Evolutionary conservation across 768 basidiomycete genomes (phyloP).

Genomic region (Pholiota molesta): DNA sequence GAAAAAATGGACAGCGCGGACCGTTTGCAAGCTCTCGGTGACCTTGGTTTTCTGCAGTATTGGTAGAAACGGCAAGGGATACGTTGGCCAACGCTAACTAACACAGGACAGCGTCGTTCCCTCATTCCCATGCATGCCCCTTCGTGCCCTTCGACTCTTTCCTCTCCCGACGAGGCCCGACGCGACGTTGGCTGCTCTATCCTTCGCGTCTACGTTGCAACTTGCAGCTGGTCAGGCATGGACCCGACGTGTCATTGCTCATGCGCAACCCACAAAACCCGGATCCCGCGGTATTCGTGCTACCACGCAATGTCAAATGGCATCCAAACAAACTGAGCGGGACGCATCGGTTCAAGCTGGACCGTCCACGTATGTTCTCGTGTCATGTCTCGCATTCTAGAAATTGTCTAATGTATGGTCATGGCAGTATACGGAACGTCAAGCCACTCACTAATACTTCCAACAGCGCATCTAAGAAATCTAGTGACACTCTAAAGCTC

Average conservation of each 20-base stretch:
- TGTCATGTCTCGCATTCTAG: background rate
- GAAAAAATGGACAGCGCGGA: slow-evolving; percentile 1
- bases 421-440: background rate
- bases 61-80: background rate
- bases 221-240: slow-evolving; percentile 56
- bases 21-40: background rate
- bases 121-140: slow-evolving; percentile 52
- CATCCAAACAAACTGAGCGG: slow-evolving; percentile 10
- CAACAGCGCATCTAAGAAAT: background rate
- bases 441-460: background rate
- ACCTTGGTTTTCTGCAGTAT: slow-evolving; percentile 43
- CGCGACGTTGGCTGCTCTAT: slow-evolving; percentile 22
- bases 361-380: slow-evolving; percentile 14
- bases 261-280: slow-evolving; percentile 9
- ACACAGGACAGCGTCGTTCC: slow-evolving; percentile 12
- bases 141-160: slow-evolving; percentile 43
- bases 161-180: slow-evolving; percentile 22
- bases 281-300: slow-evolving; percentile 11
- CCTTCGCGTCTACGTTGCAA: slow-evolving; percentile 46
- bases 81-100: background rate
- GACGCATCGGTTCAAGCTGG: slow-evolving; percentile 8
- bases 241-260: slow-evolving; percentile 27
- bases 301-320: slow-evolving; percentile 8
- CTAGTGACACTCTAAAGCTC: background rate
- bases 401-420: background rate